Evolutionary conservation across 2,329 filamentous ascomycete species (phyloP).

Genomic region (Ophiostoma piceae): DNA sequence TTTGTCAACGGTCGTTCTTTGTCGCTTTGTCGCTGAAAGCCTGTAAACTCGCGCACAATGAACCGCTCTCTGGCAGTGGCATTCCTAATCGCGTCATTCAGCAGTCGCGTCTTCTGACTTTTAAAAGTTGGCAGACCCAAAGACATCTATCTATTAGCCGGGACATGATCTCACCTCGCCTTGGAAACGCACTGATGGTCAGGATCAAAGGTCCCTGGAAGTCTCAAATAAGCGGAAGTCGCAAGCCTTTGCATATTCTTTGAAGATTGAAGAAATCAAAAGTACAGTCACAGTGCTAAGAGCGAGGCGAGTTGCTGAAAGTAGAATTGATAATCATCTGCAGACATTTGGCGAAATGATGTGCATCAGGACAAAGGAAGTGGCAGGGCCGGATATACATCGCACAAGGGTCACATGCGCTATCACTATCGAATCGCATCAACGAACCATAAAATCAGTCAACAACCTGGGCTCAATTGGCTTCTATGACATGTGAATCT

Average conservation of each 20-base stretch:
- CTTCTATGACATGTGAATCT: neutral
- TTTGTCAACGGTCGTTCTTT: neutral
- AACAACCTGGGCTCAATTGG: neutral
- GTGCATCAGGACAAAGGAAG: neutral
- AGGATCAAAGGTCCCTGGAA: neutral
- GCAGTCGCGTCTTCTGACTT: neutral
- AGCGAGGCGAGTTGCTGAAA: neutral
- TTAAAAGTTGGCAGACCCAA: neutral
- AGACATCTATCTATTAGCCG: neutral
- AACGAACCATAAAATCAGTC: too few species aligned
- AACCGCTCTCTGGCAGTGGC: neutral
- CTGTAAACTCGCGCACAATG: neutral
- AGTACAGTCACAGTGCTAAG: neutral
- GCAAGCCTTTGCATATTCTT: too few species aligned
- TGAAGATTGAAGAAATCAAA: neutral
- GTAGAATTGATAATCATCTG: neutral
- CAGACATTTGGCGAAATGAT: neutral
- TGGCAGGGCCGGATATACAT: neutral
- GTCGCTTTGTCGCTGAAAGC: neutral
- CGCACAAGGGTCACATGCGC: neutral
- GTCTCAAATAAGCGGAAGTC: neutral
- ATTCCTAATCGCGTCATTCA: neutral
- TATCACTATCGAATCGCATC: too few species aligned
- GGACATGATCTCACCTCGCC: neutral
- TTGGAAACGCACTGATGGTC: neutral